Percentiles rank a stretch among this genome's conserved stretches.
Evolutionary conservation across 1,139 yeast genomes (phyloP).

Genomic region (Geotrichum fermentans): DNA sequence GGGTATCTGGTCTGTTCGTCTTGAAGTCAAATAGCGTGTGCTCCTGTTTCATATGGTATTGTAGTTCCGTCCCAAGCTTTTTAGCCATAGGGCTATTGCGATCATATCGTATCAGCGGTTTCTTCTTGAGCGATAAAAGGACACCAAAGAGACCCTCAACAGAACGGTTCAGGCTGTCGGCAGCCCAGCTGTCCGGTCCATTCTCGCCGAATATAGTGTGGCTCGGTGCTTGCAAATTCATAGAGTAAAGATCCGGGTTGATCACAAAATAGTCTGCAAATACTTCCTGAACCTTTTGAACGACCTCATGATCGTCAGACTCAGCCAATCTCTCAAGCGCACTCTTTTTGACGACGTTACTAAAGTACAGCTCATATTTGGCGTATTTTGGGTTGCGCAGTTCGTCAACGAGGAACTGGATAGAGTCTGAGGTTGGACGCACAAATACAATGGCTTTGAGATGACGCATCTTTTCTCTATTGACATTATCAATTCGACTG

Average conservation of each 20-base stretch:
- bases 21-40: slow-evolving; percentile 61
- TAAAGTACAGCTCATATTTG: slow-evolving; percentile 69
- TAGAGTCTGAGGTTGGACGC: slow-evolving; percentile 64
- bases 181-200: slow-evolving; percentile 44
- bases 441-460: slow-evolving; percentile 76
- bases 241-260: slow-evolving; percentile 60
- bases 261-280: slow-evolving; percentile 78
- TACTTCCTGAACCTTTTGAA: slow-evolving; percentile 69
- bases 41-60: slow-evolving; percentile 37
- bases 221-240: slow-evolving; percentile 37
- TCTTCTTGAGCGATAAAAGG: slow-evolving; percentile 64
- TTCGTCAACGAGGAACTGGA: slow-evolving; percentile 59
- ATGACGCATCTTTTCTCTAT: slow-evolving; percentile 73
- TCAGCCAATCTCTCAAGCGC: slow-evolving; percentile 85
- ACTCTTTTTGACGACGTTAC: slow-evolving; percentile 65
- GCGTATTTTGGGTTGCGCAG: slow-evolving; percentile 73
- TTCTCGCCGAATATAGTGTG: slow-evolving; percentile 29
- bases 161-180: slow-evolving; percentile 45
- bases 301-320: slow-evolving; percentile 79
- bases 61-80: slow-evolving; percentile 64
- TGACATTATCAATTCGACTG: slow-evolving; percentile 52
- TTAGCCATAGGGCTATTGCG: slow-evolving; percentile 56
- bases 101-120: slow-evolving; percentile 77
- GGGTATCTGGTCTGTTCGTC: slow-evolving; percentile 49
- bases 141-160: slow-evolving; percentile 57